Base-by-base conservation (phyloP, 2,329 filamentous ascomycete genomes). In the Sclerotiophoma versabilis region DNA sequence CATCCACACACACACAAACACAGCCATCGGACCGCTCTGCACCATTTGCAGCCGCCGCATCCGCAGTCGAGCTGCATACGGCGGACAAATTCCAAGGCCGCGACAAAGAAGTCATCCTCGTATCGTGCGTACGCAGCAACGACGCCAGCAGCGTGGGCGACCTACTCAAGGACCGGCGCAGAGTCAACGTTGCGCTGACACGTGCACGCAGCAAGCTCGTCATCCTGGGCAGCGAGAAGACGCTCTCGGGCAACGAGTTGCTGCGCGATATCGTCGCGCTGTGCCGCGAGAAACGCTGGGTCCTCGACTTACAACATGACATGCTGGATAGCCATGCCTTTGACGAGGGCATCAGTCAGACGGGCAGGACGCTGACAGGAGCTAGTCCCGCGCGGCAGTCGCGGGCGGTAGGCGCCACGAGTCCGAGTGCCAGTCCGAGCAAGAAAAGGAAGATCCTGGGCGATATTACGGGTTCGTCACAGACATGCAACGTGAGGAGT, bases 81-180 rank as follows among this genome's bases (percentile, higher is more conserved):
- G 93, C 95, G 3, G 95, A 99, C 76, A 92, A 93, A 37, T 99
- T 96, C 75, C 95, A 99, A 73, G 95, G 95, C 6, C 86, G 95
- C 9, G 95, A 99, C 76, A 99, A 99, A 72, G 92, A 96, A 69
- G 88, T 96, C 2, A 85, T 98, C 0, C 85, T 99, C 12, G 83
- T 99, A 8, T 91, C 87, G 49, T 87, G 96, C 25, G 95, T 98
- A 12, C 85, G 95, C 25, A 93, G 87, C 72, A 99, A 99, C 66
- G 87, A 93, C 19, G 83, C 84, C 1, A 86, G 87, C 58, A 86
- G 84, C 43, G 93, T 99, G n/a, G 95, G 95, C 15, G 95, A 98
- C 49, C 76, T 99, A 38, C 81, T 99, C 23, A 90, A 89, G 57
- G 95, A 99, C 74, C 96, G 92, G 90, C 82, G 95, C 49, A 81